Percentiles rank a stretch among this genome's conserved stretches.
Conservation (phyloP, 176 grass and related monocot genomes). For the Metroxylon sagu region DNA sequence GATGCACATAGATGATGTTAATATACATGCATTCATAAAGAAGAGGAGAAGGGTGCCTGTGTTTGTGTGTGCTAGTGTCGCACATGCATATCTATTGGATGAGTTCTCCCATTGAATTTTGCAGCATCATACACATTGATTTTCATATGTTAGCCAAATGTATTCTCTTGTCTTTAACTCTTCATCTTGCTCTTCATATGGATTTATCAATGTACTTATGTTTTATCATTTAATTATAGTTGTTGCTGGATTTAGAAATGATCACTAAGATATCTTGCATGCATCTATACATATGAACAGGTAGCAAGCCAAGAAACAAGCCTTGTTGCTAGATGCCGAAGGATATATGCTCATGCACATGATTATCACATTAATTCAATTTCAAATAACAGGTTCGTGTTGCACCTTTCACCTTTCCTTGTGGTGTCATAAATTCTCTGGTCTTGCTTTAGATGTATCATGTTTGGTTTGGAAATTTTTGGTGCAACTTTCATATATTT, state of each 20-base stretch:
- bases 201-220: not conserved
- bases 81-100: no score
- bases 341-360: slow-evolving; percentile 92
- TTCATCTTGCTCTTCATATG: no score
- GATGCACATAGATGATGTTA: no score
- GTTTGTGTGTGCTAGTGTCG: no score
- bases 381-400: slow-evolving; percentile 83
- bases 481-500: no score
- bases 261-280: slow-evolving; percentile 15
- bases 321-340: slow-evolving; percentile 64
- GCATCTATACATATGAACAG: slow-evolving; percentile 19
- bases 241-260: not conserved
- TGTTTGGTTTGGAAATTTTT: no score
- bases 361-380: slow-evolving; percentile 99
- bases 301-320: slow-evolving; percentile 68
- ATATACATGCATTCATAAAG: no score
- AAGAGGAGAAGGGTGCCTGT: no score
- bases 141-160: not conserved
- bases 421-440: no score
- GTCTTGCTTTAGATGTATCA: no score
- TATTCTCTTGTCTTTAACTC: not conserved
- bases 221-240: slow-evolving; percentile 4
- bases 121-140: no score
- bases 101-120: no score
- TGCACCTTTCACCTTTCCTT: not conserved